phyloP scores from a whole-genome alignment of 129 eudicot species.

The Escallonia rubra region DNA sequence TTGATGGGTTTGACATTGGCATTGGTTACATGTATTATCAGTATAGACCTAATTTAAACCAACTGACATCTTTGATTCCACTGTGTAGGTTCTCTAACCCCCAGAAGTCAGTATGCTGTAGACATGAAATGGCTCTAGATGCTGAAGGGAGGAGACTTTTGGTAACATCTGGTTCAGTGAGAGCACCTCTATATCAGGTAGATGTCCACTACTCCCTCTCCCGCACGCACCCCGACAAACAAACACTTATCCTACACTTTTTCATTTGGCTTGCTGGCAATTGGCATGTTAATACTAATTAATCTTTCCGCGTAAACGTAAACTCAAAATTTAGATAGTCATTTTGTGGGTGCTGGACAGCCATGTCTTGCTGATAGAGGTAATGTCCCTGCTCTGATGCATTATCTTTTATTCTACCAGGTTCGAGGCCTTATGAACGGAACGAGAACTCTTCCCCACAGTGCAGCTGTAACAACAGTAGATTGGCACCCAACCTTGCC shows the following conservation, averaged over 20 bases:
- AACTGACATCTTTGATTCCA: neutral
- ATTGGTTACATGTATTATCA: too few relatives aligned
- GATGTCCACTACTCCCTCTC: conserved; percentile 7
- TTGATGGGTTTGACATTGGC: neutral
- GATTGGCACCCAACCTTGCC: conserved; percentile 99
- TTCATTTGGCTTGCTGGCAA: too few relatives aligned
- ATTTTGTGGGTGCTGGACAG: neutral
- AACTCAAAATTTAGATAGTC: neutral
- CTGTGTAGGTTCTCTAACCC: conserved; percentile 55
- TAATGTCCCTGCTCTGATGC: neutral
- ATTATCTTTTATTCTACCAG: conserved; percentile 27
- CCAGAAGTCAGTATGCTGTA: conserved; percentile 27
- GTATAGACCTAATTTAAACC: too few relatives aligned
- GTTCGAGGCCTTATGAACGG: conserved; percentile 61
- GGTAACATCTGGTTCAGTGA: conserved; percentile 77
- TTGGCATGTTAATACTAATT: too few relatives aligned
- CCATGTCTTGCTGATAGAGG: neutral
- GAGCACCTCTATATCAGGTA: conserved; percentile 96
- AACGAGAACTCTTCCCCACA: conserved; percentile 76
- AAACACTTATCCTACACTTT: neutral
- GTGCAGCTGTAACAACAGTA: conserved; percentile 81
- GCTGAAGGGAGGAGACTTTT: conserved; percentile 77
- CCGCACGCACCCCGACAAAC: conserved; percentile 1
- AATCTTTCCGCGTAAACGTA: too few relatives aligned
- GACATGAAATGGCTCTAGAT: conserved; percentile 94